phyloP scores from a whole-genome alignment of 306 rosid genomes.

The Vicia sativa region DNA sequence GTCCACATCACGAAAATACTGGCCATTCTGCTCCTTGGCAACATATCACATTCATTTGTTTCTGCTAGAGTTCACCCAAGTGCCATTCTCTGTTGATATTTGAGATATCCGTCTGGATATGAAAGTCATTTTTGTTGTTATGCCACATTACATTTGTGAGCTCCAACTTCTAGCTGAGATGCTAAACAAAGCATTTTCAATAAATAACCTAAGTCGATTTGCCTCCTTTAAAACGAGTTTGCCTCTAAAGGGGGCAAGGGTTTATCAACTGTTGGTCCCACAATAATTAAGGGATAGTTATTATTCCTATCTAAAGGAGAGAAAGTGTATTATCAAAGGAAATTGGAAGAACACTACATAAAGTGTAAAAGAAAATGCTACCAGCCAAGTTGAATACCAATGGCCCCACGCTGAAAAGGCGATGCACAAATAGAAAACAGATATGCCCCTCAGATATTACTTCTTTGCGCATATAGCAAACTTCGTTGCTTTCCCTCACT shows the following conservation, averaged over 20 bases:
- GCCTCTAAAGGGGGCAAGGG: not conserved
- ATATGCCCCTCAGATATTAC: not conserved
- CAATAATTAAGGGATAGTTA: not conserved
- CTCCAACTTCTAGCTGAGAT: slow-evolving; percentile 22
- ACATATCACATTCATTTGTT: slow-evolving; percentile 1
- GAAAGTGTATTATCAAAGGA: not conserved
- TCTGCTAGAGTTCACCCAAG: slow-evolving; percentile 5
- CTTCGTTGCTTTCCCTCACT: not conserved
- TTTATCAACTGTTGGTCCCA: slow-evolving; percentile 1
- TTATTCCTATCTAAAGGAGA: not conserved
- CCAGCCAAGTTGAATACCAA: not conserved
- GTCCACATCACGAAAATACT: no score
- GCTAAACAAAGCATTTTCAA: slow-evolving; percentile 24
- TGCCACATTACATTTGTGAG: slow-evolving; percentile 24
- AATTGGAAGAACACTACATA: not conserved
- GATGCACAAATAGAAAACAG: not conserved
- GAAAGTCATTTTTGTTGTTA: slow-evolving; percentile 17
- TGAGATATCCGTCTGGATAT: slow-evolving; percentile 7
- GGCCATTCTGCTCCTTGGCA: no score
- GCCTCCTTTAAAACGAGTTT: not conserved
- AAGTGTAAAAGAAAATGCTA: not conserved
- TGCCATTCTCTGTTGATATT: slow-evolving; percentile 17
- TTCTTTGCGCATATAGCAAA: not conserved
- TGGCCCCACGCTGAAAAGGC: not conserved
- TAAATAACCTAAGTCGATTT: not conserved